Percentiles rank a stretch among this genome's conserved stretches.
phyloP scores from a whole-genome alignment of 768 basidiomycete species.

The Tylopilus balloui region DNA sequence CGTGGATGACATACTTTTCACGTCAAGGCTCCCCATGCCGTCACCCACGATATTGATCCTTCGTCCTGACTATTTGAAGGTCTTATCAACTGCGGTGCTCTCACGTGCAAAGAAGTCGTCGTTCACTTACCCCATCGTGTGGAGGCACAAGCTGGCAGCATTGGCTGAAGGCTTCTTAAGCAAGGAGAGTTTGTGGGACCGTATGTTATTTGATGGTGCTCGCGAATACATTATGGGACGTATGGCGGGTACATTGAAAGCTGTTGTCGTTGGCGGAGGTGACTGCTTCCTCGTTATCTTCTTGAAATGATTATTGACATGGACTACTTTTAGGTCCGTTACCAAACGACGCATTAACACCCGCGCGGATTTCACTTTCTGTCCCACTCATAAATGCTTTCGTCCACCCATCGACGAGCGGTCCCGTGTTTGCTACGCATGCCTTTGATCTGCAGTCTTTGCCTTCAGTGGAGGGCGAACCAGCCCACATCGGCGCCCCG shows the following conservation, averaged over 20 bases:
- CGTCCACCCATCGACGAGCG: conserved; percentile 59
- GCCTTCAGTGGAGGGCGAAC: conserved; percentile 33
- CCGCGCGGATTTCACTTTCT: conserved; percentile 70
- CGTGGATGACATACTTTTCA: conserved; percentile 46
- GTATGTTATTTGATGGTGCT: conserved; percentile 66
- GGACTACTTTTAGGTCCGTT: conserved; percentile 41
- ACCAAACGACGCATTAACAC: conserved; percentile 46
- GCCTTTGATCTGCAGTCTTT: conserved; percentile 83
- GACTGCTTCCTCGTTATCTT: conserved; percentile 18
- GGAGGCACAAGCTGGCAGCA: conserved; percentile 71
- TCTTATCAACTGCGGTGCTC: conserved; percentile 50
- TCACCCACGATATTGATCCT: conserved; percentile 79
- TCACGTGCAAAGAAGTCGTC: conserved; percentile 50
- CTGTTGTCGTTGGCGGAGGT: conserved; percentile 74
- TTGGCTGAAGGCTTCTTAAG: conserved; percentile 70
- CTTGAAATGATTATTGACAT: background rate
- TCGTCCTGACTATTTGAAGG: conserved; percentile 56
- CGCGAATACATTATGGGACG: conserved; percentile 57
- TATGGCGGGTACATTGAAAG: conserved; percentile 57
- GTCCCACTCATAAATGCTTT: conserved; percentile 67
- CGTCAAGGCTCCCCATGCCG: conserved; percentile 52
- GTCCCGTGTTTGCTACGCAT: conserved; percentile 78
- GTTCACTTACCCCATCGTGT: conserved; percentile 57
- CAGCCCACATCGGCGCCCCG: conserved; percentile 68
- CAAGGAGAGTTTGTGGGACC: conserved; percentile 82